Conservation (phyloP, 352 stramenopile genomes). For the Pythium folliculosum region DNA sequence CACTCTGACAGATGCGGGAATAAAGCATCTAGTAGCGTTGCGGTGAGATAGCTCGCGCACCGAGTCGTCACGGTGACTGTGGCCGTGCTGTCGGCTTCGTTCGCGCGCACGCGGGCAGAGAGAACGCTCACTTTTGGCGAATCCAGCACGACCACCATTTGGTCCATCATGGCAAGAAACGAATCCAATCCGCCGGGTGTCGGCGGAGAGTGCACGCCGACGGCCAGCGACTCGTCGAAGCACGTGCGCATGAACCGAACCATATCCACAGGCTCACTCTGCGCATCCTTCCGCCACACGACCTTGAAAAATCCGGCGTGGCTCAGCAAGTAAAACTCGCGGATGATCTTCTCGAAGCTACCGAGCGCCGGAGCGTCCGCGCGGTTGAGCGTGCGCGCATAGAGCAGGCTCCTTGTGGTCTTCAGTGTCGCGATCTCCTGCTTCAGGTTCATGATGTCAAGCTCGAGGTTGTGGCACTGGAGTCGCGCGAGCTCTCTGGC, state of each 20-base stretch:
- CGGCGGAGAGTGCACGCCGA: neutral
- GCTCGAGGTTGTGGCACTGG: slow-evolving; percentile 9
- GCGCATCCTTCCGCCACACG: neutral
- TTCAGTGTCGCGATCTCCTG: slow-evolving; percentile 8
- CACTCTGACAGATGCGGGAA: neutral
- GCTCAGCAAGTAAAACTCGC: slow-evolving; percentile 1
- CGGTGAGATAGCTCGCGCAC: neutral
- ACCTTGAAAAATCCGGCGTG: neutral
- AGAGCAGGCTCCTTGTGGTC: neutral
- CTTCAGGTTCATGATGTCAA: slow-evolving; percentile 10
- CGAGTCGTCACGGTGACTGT: neutral
- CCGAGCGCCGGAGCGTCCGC: neutral
- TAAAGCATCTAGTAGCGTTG: neutral
- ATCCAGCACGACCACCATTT: slow-evolving; percentile 1
- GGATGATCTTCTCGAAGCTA: neutral
- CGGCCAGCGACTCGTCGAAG: neutral
- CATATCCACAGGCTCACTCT: neutral
- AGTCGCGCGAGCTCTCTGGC: slow-evolving; percentile 2
- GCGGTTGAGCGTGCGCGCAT: neutral
- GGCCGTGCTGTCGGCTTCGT: neutral
- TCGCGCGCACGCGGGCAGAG: neutral
- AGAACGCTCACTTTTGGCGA: slow-evolving; percentile 5
- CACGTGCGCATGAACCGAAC: neutral
- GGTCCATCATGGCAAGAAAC: neutral
- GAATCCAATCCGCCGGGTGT: no score